Evolutionary conservation across 1,139 yeast genomes (phyloP).

Genomic region (Geotrichum restrictum): DNA sequence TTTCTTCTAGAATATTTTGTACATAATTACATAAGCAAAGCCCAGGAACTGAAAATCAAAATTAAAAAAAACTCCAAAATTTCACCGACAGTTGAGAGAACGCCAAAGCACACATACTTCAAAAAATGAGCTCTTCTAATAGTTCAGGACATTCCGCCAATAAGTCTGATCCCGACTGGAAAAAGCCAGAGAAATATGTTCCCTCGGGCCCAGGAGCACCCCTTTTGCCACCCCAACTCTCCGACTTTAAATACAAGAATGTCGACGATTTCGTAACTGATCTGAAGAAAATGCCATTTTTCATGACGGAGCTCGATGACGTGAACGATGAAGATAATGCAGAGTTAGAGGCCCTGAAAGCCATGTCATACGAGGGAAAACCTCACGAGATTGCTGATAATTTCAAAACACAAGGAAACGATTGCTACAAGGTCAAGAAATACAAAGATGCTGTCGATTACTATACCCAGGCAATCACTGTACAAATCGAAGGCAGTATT

Average conservation of each 20-base stretch:
- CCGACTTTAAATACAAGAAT: slow-evolving; percentile 49
- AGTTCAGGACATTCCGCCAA: too few species aligned
- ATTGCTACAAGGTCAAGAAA: slow-evolving; percentile 65
- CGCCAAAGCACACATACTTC: too few species aligned
- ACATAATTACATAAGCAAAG: too few species aligned
- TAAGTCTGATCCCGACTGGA: slow-evolving; percentile 31
- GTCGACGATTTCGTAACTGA: slow-evolving; percentile 76
- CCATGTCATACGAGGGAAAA: slow-evolving; percentile 92
- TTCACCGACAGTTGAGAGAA: too few species aligned
- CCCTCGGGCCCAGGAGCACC: slow-evolving; percentile 77
- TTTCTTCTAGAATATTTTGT: too few species aligned
- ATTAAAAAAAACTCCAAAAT: too few species aligned
- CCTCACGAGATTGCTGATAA: slow-evolving; percentile 88
- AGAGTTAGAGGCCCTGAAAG: slow-evolving; percentile 80
- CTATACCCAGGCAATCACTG: slow-evolving; percentile 76
- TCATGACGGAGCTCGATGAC: slow-evolving; percentile 81
- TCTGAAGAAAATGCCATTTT: slow-evolving; percentile 81
- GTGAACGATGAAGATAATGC: slow-evolving; percentile 75
- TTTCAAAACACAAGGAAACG: slow-evolving; percentile 92
- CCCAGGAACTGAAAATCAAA: too few species aligned
- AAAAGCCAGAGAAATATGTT: slow-evolving; percentile 49
- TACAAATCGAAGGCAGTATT: slow-evolving; percentile 38
- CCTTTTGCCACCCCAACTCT: slow-evolving; percentile 74
- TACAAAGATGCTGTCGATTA: slow-evolving; percentile 72
- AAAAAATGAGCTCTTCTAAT: slow-evolving; percentile 16